Percentiles rank a stretch among this genome's conserved stretches.
phyloP scores from a whole-genome alignment of 352 stramenopile species.

The Pythium sp. region DNA sequence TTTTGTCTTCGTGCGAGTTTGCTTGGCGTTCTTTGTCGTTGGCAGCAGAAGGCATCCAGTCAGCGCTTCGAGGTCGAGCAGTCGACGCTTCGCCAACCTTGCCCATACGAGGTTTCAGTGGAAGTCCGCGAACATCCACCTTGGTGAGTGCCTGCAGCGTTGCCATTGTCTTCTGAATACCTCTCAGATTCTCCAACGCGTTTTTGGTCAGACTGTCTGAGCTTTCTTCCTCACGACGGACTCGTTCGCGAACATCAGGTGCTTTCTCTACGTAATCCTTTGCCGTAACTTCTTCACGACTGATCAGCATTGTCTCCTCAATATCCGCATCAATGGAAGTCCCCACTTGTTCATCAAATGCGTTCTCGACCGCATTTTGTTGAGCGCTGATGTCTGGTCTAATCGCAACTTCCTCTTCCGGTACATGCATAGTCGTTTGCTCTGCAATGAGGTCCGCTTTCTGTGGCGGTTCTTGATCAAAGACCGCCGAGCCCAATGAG shows the following conservation, averaged over 20 bases:
- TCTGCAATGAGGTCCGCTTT: neutral
- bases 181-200: constrained; percentile 16
- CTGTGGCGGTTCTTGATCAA: neutral
- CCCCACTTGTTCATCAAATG: neutral
- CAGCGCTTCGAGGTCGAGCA: constrained; percentile 3
- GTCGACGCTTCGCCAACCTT: neutral
- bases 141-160: constrained; percentile 13
- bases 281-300: neutral
- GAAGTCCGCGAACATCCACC: constrained; percentile 15
- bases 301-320: constrained; percentile 20
- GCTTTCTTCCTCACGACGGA: neutral
- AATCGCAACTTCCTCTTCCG: neutral
- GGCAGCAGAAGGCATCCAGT: neutral
- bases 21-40: neutral
- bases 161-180: constrained; percentile 17
- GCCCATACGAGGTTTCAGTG: constrained; percentile 9
- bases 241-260: neutral
- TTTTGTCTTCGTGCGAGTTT: neutral
- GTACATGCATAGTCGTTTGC: neutral
- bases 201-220: constrained; percentile 9
- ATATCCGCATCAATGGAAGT: constrained; percentile 11
- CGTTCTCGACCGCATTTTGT: neutral
- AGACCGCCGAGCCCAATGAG: neutral
- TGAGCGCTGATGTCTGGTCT: neutral
- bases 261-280: constrained; percentile 2